Evolutionary conservation across 208 protist species (phyloP).

Genomic region (Borovskyia barvae): DNA sequence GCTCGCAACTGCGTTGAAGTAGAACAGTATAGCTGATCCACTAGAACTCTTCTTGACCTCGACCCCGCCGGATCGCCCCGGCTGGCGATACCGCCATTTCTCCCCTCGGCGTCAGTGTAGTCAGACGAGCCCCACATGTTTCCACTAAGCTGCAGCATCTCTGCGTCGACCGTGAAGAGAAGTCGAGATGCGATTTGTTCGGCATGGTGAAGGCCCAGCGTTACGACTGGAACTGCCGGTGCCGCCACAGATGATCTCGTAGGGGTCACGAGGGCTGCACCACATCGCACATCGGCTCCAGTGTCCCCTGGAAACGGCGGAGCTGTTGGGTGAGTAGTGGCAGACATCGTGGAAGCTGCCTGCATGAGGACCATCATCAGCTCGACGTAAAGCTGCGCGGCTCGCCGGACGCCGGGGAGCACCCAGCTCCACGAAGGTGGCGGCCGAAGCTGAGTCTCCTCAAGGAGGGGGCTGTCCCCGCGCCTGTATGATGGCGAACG

Average conservation of each 20-base stretch:
- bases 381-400: conserved; percentile 27
- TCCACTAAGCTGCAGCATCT: conserved; percentile 24
- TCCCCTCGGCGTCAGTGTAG: no score
- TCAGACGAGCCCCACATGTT: conserved; percentile 23
- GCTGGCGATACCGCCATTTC: no score
- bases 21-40: conserved; percentile 13
- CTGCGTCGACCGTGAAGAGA: conserved; percentile 22
- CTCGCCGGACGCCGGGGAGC: conserved; percentile 16
- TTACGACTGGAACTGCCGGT: conserved; percentile 9
- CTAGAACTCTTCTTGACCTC: no score
- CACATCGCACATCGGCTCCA: background rate
- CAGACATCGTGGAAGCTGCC: conserved; percentile 8
- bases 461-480: no score
- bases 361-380: conserved; percentile 18
- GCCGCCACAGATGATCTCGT: background rate
- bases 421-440: conserved; percentile 23
- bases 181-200: conserved; percentile 22
- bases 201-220: conserved; percentile 15
- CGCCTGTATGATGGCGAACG: background rate
- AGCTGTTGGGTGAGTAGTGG: background rate
- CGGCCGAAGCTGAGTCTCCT: background rate
- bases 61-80: no score
- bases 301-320: no score
- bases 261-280: background rate
- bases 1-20: conserved; percentile 36